A percentile compares a stretch with the other conserved stretches of the same genome.
Evolutionary conservation across 2,329 filamentous ascomycete genomes (phyloP).

Genomic region (Pseudogymnoascus sp.): DNA sequence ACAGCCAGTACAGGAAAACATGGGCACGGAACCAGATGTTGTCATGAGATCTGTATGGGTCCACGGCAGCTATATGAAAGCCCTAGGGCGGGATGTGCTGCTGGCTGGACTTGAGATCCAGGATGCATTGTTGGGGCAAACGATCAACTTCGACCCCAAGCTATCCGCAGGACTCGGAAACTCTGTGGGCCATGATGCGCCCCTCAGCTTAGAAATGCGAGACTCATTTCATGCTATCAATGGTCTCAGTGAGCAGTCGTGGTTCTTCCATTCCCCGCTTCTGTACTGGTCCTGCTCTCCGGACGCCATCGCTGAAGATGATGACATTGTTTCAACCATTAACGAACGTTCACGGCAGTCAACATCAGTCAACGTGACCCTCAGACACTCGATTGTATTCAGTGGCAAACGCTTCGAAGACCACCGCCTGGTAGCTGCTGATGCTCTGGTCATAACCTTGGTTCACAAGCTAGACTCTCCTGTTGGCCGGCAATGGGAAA

Average conservation of each 20-base stretch:
- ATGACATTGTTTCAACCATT: conserved; percentile 59
- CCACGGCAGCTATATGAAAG: conserved; percentile 70
- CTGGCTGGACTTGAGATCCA: conserved; percentile 62
- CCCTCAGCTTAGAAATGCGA: conserved; percentile 33
- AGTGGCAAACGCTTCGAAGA: conserved; percentile 71
- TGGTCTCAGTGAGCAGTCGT: conserved; percentile 53
- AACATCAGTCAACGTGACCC: conserved; percentile 63
- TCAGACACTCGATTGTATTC: conserved; percentile 72
- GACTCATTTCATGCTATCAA: conserved; percentile 52
- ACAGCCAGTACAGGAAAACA: conserved; percentile 49
- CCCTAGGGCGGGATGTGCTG: conserved; percentile 58
- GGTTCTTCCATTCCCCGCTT: conserved; percentile 76
- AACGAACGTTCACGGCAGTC: conserved; percentile 54
- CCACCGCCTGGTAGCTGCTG: conserved; percentile 58
- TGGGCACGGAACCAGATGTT: conserved; percentile 54
- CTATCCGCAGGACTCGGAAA: conserved; percentile 19
- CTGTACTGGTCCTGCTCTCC: conserved; percentile 71
- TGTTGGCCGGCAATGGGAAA: conserved; percentile 58
- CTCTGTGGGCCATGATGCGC: conserved; percentile 11
- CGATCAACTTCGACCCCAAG: conserved; percentile 46
- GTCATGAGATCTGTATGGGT: conserved; percentile 77
- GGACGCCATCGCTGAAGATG: conserved; percentile 49
- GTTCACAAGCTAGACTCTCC: conserved; percentile 60
- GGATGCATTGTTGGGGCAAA: conserved; percentile 57
- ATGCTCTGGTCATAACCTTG: conserved; percentile 70